Evolutionary conservation across 257 asterid species (phyloP).

Genomic region (Petunia secreta): DNA sequence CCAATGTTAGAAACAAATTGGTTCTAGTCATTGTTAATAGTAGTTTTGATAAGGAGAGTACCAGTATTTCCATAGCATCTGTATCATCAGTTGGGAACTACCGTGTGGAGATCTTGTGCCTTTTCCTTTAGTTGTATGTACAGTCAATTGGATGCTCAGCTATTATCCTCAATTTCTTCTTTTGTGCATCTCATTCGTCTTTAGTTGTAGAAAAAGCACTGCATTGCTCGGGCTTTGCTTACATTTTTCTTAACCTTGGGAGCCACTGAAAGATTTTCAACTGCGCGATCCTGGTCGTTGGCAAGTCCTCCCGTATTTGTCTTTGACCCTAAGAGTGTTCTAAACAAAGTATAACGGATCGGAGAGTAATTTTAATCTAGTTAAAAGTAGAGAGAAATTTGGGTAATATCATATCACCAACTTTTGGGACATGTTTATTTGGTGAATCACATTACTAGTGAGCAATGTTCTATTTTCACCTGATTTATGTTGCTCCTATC

Average conservation of each 20-base stretch:
- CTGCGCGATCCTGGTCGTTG: background rate
- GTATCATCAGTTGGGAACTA: conserved; percentile 1
- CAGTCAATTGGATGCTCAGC: background rate
- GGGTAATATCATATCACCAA: no score
- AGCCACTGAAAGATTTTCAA: conserved; percentile 8
- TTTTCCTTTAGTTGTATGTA: background rate
- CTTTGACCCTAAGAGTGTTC: no score
- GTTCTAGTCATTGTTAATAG: background rate
- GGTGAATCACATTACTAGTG: no score
- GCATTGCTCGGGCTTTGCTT: background rate
- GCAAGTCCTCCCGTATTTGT: no score
- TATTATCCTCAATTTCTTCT: background rate
- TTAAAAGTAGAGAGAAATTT: no score
- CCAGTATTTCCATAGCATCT: background rate
- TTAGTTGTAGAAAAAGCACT: background rate
- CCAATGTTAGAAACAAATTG: conserved; percentile 11
- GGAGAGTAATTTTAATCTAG: no score
- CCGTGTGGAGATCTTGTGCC: background rate
- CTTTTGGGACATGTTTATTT: no score
- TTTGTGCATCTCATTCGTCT: background rate
- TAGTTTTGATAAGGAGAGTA: background rate
- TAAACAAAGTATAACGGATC: no score
- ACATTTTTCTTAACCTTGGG: background rate
- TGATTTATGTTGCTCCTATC: no score
- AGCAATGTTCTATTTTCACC: no score